Evolutionary conservation across 139 green algal species (phyloP), one percentile per base, ranked within the genome.

Genomic region (Ulvella scutata): DNA sequence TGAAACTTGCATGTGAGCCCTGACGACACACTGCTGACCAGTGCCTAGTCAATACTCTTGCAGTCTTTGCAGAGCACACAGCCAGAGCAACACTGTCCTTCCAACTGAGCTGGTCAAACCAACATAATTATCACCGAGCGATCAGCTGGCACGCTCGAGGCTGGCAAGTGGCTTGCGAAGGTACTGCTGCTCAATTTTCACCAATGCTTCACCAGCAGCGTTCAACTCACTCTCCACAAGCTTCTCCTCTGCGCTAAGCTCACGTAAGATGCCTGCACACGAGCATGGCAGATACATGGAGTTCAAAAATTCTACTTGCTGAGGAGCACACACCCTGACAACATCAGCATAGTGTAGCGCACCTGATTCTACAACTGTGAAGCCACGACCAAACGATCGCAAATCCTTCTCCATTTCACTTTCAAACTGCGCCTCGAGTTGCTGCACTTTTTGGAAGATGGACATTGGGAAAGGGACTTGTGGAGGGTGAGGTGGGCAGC

Each of bases 371-470:
- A 89, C 17, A 39, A 88, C 81, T 3, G 87, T 90, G 76, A 90
- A 88, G 59, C 87, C 87, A 36, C 79, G 80, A n/a, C 87, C 87
- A 80, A 92, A 92, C 33, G 84, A 89, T 20, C 60, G 82, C 37
- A 90, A 74, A 26, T 82, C 79, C 29, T 51, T 20, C 38, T 79
- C 75, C n/a, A 84, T 38, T 29, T 77, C 51, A 28, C 51, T 13
- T 38, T 31, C 78, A 43, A 59, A 20, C 26, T 77, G 74, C 2
- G n/a, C 74, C 21, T 75, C 29, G 10, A 77, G 61, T 26, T 51
- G 4, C 37, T 72, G 73, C 4, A 76, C 61, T 21, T 62, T 61
- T 60, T 62, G 36, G 4, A 74, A 62, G 51, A 72, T 33, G 35
- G 67, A 72, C 23, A 20, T 76, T 76, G 59, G 40, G 37, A 87